Base-by-base conservation (phyloP, 1,284 basidiomycete species). In the Austroboletus novae-zelandiae region DNA sequence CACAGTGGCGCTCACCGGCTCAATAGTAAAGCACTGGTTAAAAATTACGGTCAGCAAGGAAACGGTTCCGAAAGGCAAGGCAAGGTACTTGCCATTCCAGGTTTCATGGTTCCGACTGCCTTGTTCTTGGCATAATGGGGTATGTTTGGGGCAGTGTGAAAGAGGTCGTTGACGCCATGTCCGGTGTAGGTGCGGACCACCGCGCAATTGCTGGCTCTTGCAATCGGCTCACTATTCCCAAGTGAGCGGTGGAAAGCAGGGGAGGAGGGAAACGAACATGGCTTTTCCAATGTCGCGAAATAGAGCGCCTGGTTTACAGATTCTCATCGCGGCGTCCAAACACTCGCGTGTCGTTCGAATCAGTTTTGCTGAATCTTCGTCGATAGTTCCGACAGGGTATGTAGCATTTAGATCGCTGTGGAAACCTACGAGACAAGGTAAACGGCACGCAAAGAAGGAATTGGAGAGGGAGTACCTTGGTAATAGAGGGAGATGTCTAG, bases 401-500 rank as follows among this genome's bases (percentile, higher is more conserved):
- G 86, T 91, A 60, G 81, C 94, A 67, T 98, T 98, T 48, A 97
- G 72, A 71, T 98, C 94, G 27, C 81, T 86, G 71, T 98, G 95
- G 71, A 84, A 91, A 32, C 94, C 91, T 88, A 45, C 17, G 41
- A 4, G 40, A 47, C 29, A 27, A 27, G 3, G 40, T 31, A 56
- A 17, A 15, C 36, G 48, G 39, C 48, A 1, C 10, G 44, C 31
- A 39, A 23, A 47, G 43, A 1, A n/a, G 13, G 43, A 9, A 15
- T 5, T 8, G 34, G 15, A 30, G 50, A 35, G 18, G 20, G 32
- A 47, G 57, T 61, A 81, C 86, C 86, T 54, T 91, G 80, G 61
- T 88, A 82, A 65, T 82, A 89, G 2, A 87, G 61, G 9, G 79
- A 74, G 45, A 88, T 73, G 61, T 88, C 84, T 87, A 47, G 6